Evolutionary conservation across 495 filamentous ascomycete genomes (phyloP).

Genomic region (Letharia columbiana): DNA sequence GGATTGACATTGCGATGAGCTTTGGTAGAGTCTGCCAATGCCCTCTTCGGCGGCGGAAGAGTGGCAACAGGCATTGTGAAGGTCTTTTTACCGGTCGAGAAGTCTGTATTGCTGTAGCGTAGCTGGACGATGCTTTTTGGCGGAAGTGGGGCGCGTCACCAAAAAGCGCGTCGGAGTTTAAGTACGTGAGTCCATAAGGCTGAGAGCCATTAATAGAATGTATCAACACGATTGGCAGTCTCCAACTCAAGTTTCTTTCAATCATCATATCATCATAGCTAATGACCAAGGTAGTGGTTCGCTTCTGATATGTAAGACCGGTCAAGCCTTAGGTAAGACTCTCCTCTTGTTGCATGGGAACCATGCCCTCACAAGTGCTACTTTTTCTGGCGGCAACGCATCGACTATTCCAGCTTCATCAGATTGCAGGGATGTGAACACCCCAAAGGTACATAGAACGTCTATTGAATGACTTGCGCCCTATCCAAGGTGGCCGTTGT

Average conservation of each 20-base stretch:
- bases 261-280: background rate
- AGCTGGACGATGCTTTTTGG: background rate
- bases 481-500: background rate
- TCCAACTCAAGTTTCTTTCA: background rate
- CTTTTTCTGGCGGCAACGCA: background rate
- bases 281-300: background rate
- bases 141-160: conserved; percentile 13
- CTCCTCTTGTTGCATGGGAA: too few relatives aligned
- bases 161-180: conserved; percentile 14
- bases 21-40: conserved; percentile 49
- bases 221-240: too few relatives aligned
- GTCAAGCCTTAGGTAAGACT: too few relatives aligned
- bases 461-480: background rate
- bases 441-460: too few relatives aligned
- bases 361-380: too few relatives aligned
- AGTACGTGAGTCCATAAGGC: conserved; percentile 9
- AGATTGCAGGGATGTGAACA: too few relatives aligned
- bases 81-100: background rate
- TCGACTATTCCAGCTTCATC: background rate
- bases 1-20: conserved; percentile 38
- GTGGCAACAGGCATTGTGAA: conserved; percentile 43
- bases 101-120: background rate
- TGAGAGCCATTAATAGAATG: background rate
- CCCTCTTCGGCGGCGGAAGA: conserved; percentile 46
- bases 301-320: too few relatives aligned